Conservation (phyloP, 257 asterid genomes). For the Jacaranda copaia region DNA sequence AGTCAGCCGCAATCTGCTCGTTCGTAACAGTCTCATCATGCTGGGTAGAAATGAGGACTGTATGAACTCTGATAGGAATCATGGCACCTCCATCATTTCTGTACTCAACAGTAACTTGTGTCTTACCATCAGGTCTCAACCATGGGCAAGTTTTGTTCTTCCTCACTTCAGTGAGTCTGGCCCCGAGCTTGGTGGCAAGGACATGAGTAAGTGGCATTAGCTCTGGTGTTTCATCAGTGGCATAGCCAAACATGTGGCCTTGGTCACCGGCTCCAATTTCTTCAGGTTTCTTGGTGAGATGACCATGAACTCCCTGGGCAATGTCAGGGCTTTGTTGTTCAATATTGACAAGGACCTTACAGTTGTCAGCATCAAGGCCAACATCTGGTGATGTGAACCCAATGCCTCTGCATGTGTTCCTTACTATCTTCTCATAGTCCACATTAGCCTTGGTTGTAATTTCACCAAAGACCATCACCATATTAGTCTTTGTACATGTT, state of each 20-base stretch:
- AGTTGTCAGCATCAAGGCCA: constrained; percentile 74
- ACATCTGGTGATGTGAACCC: constrained; percentile 71
- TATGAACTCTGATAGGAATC: constrained; percentile 75
- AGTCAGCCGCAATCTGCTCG: constrained; percentile 63
- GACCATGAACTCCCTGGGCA: constrained; percentile 78
- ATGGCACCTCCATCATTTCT: constrained; percentile 66
- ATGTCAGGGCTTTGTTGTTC: constrained; percentile 80
- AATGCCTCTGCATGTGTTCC: constrained; percentile 72
- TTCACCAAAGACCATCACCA: constrained; percentile 76
- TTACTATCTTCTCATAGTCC: constrained; percentile 71
- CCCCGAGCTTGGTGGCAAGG: constrained; percentile 75
- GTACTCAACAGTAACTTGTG: constrained; percentile 79
- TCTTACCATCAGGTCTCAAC: constrained; percentile 79
- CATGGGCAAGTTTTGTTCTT: constrained; percentile 69
- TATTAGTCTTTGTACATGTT: constrained; percentile 70
- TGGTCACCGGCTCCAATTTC: constrained; percentile 84
- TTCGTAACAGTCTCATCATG: constrained; percentile 69
- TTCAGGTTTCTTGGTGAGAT: constrained; percentile 74
- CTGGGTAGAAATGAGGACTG: constrained; percentile 76
- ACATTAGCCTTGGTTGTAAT: constrained; percentile 71
- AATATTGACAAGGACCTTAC: constrained; percentile 71
- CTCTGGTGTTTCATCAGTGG: constrained; percentile 80
- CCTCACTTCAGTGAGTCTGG: constrained; percentile 69
- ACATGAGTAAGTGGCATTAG: constrained; percentile 78
- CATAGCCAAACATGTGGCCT: constrained; percentile 84